phyloP scores from a whole-genome alignment of 2,329 filamentous ascomycete species.

The Pseudocercospora crystallina region DNA sequence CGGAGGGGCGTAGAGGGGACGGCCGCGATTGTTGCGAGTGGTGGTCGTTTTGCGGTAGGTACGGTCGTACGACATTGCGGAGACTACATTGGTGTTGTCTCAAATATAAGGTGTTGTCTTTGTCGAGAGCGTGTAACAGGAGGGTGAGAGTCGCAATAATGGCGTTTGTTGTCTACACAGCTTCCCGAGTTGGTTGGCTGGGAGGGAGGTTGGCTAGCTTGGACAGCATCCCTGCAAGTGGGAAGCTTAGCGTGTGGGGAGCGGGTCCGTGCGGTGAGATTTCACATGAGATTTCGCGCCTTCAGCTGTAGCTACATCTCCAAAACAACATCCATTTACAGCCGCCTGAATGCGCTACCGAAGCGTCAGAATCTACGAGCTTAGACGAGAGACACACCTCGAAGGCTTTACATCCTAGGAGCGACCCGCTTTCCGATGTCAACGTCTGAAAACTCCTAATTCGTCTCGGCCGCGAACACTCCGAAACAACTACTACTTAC shows the following conservation, averaged over 20 bases:
- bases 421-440: too few relatives aligned
- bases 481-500: too few relatives aligned
- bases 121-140: neutral
- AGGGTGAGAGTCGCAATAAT: neutral
- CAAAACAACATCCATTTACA: too few relatives aligned
- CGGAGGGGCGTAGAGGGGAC: constrained; percentile 41
- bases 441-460: too few relatives aligned
- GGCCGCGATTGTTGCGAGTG: constrained; percentile 50
- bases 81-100: constrained; percentile 8
- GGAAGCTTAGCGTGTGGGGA: neutral
- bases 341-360: too few relatives aligned
- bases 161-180: constrained; percentile 1
- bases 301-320: too few relatives aligned
- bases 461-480: too few relatives aligned
- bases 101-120: constrained; percentile 1
- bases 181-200: neutral
- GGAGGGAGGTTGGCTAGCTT: constrained; percentile 3
- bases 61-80: constrained; percentile 54
- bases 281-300: too few relatives aligned
- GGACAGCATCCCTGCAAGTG: neutral
- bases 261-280: too few relatives aligned
- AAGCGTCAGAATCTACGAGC: too few relatives aligned
- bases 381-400: too few relatives aligned
- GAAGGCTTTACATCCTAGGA: too few relatives aligned
- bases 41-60: constrained; percentile 35